phyloP scores from a whole-genome alignment of 192 early-diverging fungal genomes.

The Irineochytrium annulatum region DNA sequence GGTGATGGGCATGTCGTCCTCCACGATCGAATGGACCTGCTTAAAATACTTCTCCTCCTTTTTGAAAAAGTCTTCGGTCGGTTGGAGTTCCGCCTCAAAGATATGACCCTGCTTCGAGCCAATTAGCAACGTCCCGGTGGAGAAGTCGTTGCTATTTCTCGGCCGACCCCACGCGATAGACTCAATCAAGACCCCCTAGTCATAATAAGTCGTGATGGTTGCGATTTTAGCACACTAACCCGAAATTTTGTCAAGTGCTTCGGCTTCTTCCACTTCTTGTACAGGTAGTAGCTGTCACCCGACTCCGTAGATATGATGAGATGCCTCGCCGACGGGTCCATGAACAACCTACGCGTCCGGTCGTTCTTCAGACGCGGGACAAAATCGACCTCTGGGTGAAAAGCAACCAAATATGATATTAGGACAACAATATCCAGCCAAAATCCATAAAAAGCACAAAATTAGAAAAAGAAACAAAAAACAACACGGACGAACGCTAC shows the following conservation, averaged over 20 bases:
- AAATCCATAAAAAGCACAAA: background rate
- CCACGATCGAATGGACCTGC: constrained; percentile 70
- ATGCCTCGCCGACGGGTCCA: constrained; percentile 87
- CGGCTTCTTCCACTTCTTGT: constrained; percentile 78
- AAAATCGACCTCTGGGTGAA: constrained; percentile 70
- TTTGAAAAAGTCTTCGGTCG: constrained; percentile 78
- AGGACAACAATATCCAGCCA: too few species aligned
- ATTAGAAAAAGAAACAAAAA: background rate
- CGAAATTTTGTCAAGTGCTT: constrained; percentile 75
- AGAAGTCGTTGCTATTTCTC: constrained; percentile 44
- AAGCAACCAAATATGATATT: too few species aligned
- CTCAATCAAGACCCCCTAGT: constrained; percentile 71
- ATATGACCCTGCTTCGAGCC: constrained; percentile 79
- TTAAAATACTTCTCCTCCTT: constrained; percentile 76
- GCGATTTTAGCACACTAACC: constrained; percentile 42
- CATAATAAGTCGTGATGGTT: background rate
- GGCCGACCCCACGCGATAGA: constrained; percentile 87
- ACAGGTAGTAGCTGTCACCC: constrained; percentile 90
- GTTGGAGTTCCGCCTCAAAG: constrained; percentile 86
- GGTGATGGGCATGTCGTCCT: constrained; percentile 63
- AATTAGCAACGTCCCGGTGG: constrained; percentile 79
- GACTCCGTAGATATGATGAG: constrained; percentile 81
- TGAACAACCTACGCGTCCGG: constrained; percentile 67
- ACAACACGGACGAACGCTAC: background rate
- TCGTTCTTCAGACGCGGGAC: constrained; percentile 53